A percentile compares a stretch with the other conserved stretches of the same genome.
phyloP scores from a whole-genome alignment of 345 rosid genomes.

The Pelargonium nanum region DNA sequence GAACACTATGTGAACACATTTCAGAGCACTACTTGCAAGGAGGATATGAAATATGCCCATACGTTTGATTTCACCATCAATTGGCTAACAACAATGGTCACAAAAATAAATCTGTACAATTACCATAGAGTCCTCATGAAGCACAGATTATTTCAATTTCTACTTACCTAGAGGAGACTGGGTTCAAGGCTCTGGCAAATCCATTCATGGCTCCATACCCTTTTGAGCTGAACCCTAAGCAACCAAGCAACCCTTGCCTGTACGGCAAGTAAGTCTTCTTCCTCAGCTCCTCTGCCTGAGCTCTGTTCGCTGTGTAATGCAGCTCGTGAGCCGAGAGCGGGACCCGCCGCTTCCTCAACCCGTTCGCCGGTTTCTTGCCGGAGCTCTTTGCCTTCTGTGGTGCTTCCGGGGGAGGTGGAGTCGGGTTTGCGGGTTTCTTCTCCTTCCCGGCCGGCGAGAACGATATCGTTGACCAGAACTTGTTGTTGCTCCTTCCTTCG shows the following conservation, averaged over 20 bases:
- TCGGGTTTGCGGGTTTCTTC: constrained; percentile 23
- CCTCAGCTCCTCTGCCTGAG: constrained; percentile 95
- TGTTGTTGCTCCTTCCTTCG: constrained; percentile 82
- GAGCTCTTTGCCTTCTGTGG: constrained; percentile 3
- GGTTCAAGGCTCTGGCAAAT: constrained; percentile 77
- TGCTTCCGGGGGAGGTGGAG: neutral
- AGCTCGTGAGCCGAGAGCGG: constrained; percentile 84
- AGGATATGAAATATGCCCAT: no score
- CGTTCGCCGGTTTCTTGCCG: constrained; percentile 37
- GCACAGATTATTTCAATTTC: neutral
- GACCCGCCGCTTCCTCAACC: constrained; percentile 49
- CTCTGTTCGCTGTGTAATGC: constrained; percentile 81
- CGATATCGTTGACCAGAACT: constrained; percentile 59
- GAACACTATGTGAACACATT: no score
- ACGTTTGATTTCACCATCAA: neutral
- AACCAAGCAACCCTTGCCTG: constrained; percentile 88
- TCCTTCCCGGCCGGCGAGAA: constrained; percentile 55
- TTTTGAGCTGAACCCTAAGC: constrained; percentile 90
- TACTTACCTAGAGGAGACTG: constrained; percentile 70
- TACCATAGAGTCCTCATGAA: neutral
- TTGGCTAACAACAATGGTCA: neutral
- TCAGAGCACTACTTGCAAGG: no score
- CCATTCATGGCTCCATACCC: constrained; percentile 93
- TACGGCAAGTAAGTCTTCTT: constrained; percentile 91
- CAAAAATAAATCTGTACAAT: neutral